Percentiles rank a stretch among this genome's conserved stretches.
phyloP scores from a whole-genome alignment of 805 yeast genomes.

The Priceomyces fermenticarens region DNA sequence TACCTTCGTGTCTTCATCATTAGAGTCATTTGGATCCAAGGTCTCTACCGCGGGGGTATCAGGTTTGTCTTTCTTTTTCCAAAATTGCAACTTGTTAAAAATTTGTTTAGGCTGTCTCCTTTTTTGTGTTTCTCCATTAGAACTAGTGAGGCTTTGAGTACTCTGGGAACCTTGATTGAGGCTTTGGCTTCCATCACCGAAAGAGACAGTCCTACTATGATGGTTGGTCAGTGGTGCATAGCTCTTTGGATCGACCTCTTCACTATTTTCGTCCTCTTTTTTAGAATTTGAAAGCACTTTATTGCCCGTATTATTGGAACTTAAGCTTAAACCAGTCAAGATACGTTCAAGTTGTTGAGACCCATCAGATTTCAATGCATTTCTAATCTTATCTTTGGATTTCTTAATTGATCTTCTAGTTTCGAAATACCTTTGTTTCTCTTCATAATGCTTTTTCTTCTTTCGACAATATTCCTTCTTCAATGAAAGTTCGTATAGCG shows the following conservation, averaged over 20 bases:
- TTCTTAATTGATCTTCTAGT: conserved; percentile 28
- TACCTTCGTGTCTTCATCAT: conserved; percentile 1
- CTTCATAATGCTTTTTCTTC: conserved; percentile 26
- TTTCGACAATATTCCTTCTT: conserved; percentile 47
- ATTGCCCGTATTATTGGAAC: conserved; percentile 17
- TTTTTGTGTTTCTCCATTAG: conserved; percentile 5
- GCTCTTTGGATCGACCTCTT: not conserved
- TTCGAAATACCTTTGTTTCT: conserved; percentile 29
- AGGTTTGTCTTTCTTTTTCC: conserved; percentile 25
- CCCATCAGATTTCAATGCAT: conserved; percentile 31
- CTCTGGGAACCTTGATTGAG: conserved; percentile 7
- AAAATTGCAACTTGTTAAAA: conserved; percentile 34
- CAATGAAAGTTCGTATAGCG: conserved; percentile 66
- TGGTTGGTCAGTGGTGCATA: not conserved
- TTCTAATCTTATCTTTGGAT: conserved; percentile 32
- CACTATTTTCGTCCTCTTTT: not conserved
- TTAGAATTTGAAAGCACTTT: not conserved
- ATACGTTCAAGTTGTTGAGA: conserved; percentile 38
- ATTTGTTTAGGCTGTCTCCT: conserved; percentile 21
- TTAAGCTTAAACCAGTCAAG: conserved; percentile 33
- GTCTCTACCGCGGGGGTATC: not conserved
- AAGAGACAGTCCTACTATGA: conserved; percentile 6
- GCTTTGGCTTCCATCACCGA: conserved; percentile 6
- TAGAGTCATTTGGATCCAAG: not conserved
- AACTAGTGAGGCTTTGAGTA: conserved; percentile 1